These are phyloP conservation scores for Lecanicillium sp. DNA, from an alignment of 2,329 filamentous ascomycete species.

Conservation along the genomic window DNA sequence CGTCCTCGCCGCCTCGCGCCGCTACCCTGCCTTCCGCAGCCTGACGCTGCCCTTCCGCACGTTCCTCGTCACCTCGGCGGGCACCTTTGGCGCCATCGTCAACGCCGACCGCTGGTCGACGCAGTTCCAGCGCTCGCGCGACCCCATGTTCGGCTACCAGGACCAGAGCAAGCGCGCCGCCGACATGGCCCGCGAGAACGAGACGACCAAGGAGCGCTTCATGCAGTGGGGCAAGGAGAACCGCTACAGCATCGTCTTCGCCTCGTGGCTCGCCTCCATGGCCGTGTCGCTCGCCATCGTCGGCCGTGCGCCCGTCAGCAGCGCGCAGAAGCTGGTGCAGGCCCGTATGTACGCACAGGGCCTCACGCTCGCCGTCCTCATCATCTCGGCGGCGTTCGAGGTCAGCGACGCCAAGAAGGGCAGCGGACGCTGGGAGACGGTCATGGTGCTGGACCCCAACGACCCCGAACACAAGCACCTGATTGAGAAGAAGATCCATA, in stretches of 20 bases:
- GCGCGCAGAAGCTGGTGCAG: slow-evolving; percentile 84
- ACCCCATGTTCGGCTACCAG: slow-evolving; percentile 62
- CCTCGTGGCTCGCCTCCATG: slow-evolving; percentile 77
- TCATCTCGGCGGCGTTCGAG: slow-evolving; percentile 80
- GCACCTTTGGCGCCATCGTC: slow-evolving; percentile 84
- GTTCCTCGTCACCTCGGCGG: slow-evolving; percentile 78
- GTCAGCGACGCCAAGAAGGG: slow-evolving; percentile 68
- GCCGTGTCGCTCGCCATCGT: slow-evolving; percentile 68
- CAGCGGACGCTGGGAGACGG: slow-evolving; percentile 74
- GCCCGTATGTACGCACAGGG: slow-evolving; percentile 92
- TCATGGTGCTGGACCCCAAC: slow-evolving; percentile 72
- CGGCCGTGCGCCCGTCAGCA: slow-evolving; percentile 66
- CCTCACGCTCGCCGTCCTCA: slow-evolving; percentile 75
- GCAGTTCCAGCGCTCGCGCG: slow-evolving; percentile 61
- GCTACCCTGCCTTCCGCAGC: slow-evolving; percentile 70
- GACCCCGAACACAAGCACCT: slow-evolving; percentile 77
- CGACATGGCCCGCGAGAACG: slow-evolving; percentile 48
- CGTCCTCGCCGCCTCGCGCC: slow-evolving; percentile 60
- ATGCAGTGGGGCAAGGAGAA: slow-evolving; percentile 71
- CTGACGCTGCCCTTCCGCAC: slow-evolving; percentile 86
- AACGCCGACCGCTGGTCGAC: slow-evolving; percentile 67
- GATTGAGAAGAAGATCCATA: slow-evolving; percentile 82
- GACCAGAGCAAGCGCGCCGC: slow-evolving; percentile 54
- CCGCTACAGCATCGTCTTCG: slow-evolving; percentile 80
- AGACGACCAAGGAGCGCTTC: slow-evolving; percentile 53